Evolutionary conservation across 768 basidiomycete genomes (phyloP), one percentile per base, ranked within the genome.

Genomic region (Candolleomyces efflorescens): DNA sequence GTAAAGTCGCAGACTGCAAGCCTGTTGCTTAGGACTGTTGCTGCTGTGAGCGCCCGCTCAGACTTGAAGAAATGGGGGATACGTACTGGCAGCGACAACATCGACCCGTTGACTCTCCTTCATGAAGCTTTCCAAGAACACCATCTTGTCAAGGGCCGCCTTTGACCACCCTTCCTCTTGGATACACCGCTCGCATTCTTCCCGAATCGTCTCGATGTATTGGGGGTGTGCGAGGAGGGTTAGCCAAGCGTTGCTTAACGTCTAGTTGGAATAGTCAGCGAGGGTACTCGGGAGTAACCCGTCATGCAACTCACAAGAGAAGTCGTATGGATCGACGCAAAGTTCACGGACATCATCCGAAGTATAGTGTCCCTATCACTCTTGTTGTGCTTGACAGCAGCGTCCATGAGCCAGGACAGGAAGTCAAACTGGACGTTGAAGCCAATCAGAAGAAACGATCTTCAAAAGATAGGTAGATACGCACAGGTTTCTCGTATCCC

Each of bases 341-440:
- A 77, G 62, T 78, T 77, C 36, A 77, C 60, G 7, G 69, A 55
- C 10, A 82, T 63, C 6, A 81, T 58, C n/a, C 73, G 67, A 0
- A 63, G 60, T 0, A 71, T 69, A 7, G 79, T 62, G 32, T 73
- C 67, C n/a, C 62, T 55, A 0, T 68, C 54, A 5, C 59, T 68
- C 23, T 64, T 61, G 32, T 70, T 68, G 17, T 70, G 58, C 4
- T 68, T 69, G 9, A 67, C 61, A 0, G 78, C 76, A 7, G 64
- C 68, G 44, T 78, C 78, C 38, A 82, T 68, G 11, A 81, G 66
- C 79, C 79, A 83, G 17, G 73, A 69, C 0, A 82, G 68, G n/a
- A 82, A 59, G 55, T 82, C 80, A 53, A 75, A 73, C 81, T 81
- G 45, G 11, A 15, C 10, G 7, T 15, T 44, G 17, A 11, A 41